Base-by-base conservation (phyloP, 148 eudicot genomes). In the Salicornia ramosissima region DNA sequence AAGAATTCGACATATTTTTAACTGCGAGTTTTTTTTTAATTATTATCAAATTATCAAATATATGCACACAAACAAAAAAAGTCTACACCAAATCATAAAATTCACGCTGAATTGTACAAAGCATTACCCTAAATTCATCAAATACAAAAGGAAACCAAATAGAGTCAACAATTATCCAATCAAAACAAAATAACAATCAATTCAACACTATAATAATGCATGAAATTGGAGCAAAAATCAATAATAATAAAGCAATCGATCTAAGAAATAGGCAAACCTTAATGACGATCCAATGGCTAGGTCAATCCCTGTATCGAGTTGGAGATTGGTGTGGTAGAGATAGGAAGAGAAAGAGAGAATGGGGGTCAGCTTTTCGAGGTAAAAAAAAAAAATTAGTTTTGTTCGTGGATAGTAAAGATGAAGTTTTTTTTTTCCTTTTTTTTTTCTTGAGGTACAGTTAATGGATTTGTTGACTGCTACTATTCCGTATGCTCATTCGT, bases 321-420 rank as follows among this genome's bases (percentile, higher is more conserved):
- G 2, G 42, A 21, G 63, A 33, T 67, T 15, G 29, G 16, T 21
- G 45, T 33, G 67, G 21, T 30, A 26, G 50, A 24, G 21, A 31
- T 40, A 24, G 71, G 39, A 36, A 67, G 9, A 59, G 64, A 60
- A n/a, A 33, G 46, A 21, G 36, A 58, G 60, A 67, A 71, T 29
- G 31, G 74, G 46, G 68, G 65, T 61, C 59, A 71, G 74, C 74
- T 71, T 50, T 62, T 67, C n/a, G 59, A 22, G 71, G 60, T 19
- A 31, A 33, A 33, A 67, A 25, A 31, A 10, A 71, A 71, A 71
- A 50, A 59, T 24, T 47, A 15, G 34, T 31, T 59, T 70, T 70
- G 73, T 70, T 42, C n/a, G 65, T 70, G 26, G 43, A 36, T 55
- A 36, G 40, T 29, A 6, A 24, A 56, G 19, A 56, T 56, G 40